Base-by-base conservation (phyloP, 2,329 filamentous ascomycete genomes). In the Coniochaeta pulveracea region DNA sequence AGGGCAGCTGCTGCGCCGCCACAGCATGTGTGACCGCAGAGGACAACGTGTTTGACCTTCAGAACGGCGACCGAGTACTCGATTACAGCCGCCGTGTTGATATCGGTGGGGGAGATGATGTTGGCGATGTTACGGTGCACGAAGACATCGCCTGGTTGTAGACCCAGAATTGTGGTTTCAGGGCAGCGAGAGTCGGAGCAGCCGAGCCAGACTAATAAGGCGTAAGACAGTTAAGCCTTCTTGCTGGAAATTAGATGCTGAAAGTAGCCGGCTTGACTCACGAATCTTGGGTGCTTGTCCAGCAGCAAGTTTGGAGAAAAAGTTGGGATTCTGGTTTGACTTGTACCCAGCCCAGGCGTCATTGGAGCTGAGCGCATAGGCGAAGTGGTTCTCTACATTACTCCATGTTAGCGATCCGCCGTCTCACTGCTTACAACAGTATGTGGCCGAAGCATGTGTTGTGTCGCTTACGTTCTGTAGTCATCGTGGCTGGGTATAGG, bases 71-170 rank as follows among this genome's bases (percentile, higher is more conserved):
- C 82, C 26, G 84, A 80, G 52, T 80, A 93, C 51, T 89, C 79
- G 50, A 93, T 78, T 28, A 89, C 84, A 35, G 76, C 72, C 9
- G 75, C 68, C 21, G 77, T 76, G 60, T 75, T 84, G 54, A 89
- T 71, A 54, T 93, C 85, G 46, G 75, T 76, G 14, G 76, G 63
- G 37, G 76, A 75, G 41, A 93, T 61, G 49, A 89, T 74, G 62
- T 93, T 93, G 57, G 83, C 85, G 54, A 93, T 88, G 64, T 93
- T 93, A 52, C 85, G 81, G 64, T 93, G 85, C 34, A 85, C 80
- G 55, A 93, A 93, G 44, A 93, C 77, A 47, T 93, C 84, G 38
- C 85, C 85, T 3, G 85, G 83, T 48, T 84, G 69, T 37, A 85
- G 68, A 48, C 80, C 78, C 18, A 88, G 70, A 48, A 93, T 70